Base-by-base conservation (phyloP, 78 protist genomes). In the Dictyostelium capitatum region DNA sequence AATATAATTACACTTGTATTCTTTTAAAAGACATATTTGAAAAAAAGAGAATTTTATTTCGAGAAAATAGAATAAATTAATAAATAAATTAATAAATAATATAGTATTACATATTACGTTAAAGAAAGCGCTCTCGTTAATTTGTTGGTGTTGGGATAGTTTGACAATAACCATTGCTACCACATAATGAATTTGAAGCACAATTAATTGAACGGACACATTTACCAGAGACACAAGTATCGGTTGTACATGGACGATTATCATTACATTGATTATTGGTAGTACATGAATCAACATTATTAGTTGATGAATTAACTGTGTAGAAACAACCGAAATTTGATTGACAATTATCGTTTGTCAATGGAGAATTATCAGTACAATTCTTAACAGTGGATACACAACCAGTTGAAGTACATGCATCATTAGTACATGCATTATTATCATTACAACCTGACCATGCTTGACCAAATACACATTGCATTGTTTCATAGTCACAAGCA, bases 401-500 rank as follows among this genome's bases (percentile, higher is more conserved):
- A 50, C 83, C 67, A 6, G 14, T 20, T 10, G 7, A 20, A 53
- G 37, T 32, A 23, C 93, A 89, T 9, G 53, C 20, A 37, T 89
- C 83, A 11, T 62, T 19, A 5, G 93, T 89, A 69, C 93, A 89
- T 41, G 20, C 57, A 51, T 89, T 77, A 32, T 8, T 32, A 79
- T 89, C 93, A 19, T 51, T 46, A 78, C 83, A 78, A 64, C 53
- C 74, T 14, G 53, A 28, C 19, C 32, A 43, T 69, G 11, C 1
- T 46, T 23, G 47, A 11, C 70, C 70, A 23, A 25, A 62, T 8
- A 23, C 65, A 12, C 69, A 32, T 6, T 37, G 19, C 50, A 17
- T 25, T 0, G 82, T 20, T 37, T 77, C 46, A 10, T 48, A 37
- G 28, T 50, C 32, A 77, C 64, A 50, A 17, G n/a, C 25, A 28